Evolutionary conservation across 2,329 filamentous ascomycete species (phyloP).

Genomic region (Pestalotiopsis sp.): DNA sequence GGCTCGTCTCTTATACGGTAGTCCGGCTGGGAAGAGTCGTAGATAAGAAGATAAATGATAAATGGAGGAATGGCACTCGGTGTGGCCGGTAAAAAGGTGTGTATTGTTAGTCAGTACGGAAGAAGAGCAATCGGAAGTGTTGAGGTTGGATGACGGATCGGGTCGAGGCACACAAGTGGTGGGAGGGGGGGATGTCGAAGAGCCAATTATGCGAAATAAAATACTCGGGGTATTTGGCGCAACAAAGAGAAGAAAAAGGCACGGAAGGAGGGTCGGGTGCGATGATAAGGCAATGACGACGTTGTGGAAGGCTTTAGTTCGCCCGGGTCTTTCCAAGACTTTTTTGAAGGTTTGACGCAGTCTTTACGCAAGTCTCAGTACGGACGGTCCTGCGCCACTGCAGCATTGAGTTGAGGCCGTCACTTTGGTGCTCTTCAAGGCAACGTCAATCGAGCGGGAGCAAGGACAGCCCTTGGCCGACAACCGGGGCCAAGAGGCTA

Average conservation of each 20-base stretch:
- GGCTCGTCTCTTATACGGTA: neutral
- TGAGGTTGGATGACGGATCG: neutral
- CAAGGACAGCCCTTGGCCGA: neutral
- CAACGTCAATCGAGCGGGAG: neutral
- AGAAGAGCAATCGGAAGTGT: neutral
- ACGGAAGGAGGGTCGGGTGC: neutral
- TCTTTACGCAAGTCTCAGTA: conserved; percentile 3
- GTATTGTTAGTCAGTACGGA: neutral
- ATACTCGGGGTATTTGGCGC: neutral
- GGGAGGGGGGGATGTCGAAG: neutral
- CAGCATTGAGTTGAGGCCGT: conserved; percentile 3
- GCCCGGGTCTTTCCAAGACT: neutral
- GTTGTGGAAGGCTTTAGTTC: conserved; percentile 1
- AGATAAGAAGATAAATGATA: neutral
- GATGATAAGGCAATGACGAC: conserved; percentile 5
- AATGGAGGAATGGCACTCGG: neutral
- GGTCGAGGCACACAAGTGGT: neutral
- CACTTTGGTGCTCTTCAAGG: neutral
- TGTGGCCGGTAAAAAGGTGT: neutral
- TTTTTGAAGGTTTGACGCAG: neutral
- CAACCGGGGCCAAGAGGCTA: too few species aligned
- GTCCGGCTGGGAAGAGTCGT: neutral
- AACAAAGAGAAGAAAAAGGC: neutral
- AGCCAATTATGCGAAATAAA: neutral
- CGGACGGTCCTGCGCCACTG: neutral